Base-by-base conservation (phyloP, 2,329 filamentous ascomycete species). In the Scytalidium sp. region DNA sequence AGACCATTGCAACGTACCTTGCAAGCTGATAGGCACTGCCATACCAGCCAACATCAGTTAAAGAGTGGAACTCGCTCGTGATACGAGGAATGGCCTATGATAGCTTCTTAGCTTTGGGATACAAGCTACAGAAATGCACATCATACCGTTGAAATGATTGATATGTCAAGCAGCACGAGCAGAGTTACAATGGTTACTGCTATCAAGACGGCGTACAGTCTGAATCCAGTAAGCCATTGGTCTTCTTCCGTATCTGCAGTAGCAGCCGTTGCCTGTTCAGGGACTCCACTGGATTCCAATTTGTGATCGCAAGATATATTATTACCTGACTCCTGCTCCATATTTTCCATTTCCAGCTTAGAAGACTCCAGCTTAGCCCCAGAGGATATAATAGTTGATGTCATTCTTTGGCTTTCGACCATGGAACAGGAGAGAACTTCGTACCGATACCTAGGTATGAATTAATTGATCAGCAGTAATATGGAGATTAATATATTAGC, bases 81-180 rank as follows among this genome's bases (percentile, higher is more conserved):
- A 70, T 69, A 19, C 62, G 59, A 11, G 67, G 67, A 39, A 68
- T 66, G 9, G 66, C 67, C 25, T 47, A 41, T 47, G 32, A 13
- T 19, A 36, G 13, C 11, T n/a, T n/a, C n/a, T 36, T 36, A 36
- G 32, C 32, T 15, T n/a, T 36, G 17, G 13, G n/a, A n/a, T n/a
- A 36, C 4, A 4, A 36, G 7, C 15, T 36, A 36, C 5, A n/a
- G 8, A 9, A 6, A 5, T 36, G 4, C 17, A 15, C 13, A 15
- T n/a, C 13, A 15, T 50, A 69, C 78, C 4, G 79, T 81, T 8
- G 71, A 67, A 47, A 82, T 68, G 45, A 82, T 79, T 1, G 77
- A 76, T 32, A 69, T 73, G 49, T 81, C 79, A 3, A 81, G 55
- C 53, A 80, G 56, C 63, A 76, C 71, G 17, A 78, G 56, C 50